phyloP scores from a whole-genome alignment of 805 yeast species.

The Wickerhamomyces queroliae region DNA sequence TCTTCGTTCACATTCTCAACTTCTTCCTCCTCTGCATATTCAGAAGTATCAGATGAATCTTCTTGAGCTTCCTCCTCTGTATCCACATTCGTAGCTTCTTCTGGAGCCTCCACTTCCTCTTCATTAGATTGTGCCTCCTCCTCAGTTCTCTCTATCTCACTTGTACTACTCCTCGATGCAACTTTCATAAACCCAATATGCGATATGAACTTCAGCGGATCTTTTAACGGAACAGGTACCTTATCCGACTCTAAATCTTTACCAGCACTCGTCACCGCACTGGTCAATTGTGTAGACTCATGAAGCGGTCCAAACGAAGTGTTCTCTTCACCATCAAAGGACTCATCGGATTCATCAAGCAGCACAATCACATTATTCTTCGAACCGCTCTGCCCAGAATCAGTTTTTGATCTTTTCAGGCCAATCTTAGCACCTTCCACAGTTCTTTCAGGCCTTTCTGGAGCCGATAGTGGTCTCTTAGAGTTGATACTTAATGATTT shows the following conservation, averaged over 20 bases:
- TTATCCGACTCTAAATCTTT: neutral
- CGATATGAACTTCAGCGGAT: neutral
- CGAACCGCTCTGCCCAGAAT: neutral
- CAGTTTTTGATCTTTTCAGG: conserved; percentile 4
- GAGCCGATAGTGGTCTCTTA: conserved; percentile 2
- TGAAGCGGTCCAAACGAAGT: conserved; percentile 3
- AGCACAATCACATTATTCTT: conserved; percentile 3
- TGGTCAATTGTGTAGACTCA: neutral
- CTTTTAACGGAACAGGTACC: neutral
- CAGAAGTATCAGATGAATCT: neutral
- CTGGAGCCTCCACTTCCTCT: neutral
- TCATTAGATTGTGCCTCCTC: too few relatives aligned
- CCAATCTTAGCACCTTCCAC: neutral
- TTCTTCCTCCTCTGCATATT: neutral
- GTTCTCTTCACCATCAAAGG: neutral
- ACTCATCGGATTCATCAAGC: conserved; percentile 5
- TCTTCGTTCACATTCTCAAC: neutral
- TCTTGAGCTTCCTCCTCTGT: neutral
- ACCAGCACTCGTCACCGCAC: neutral
- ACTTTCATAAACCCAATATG: neutral
- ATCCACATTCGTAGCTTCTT: neutral
- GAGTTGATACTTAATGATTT: neutral
- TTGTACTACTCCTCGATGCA: neutral
- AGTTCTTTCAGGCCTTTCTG: neutral
- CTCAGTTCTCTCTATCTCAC: too few relatives aligned